Evolutionary conservation across 345 rosid species (phyloP).

Genomic region (Linum tenue): DNA sequence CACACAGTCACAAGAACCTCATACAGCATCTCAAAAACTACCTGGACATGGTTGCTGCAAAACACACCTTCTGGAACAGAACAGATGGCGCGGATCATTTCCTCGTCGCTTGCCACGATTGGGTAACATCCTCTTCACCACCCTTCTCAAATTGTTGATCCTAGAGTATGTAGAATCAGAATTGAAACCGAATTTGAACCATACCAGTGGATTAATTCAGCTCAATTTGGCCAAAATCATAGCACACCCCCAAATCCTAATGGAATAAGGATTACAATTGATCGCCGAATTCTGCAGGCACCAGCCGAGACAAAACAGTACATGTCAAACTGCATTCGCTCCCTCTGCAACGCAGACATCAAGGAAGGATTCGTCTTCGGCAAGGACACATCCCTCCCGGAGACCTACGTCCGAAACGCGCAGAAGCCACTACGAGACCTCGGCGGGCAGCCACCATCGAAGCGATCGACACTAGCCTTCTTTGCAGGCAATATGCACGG

Average conservation of each 20-base stretch:
- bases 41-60: constrained; percentile 46
- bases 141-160: neutral
- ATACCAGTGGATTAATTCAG: too few species aligned
- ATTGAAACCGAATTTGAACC: too few species aligned
- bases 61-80: constrained; percentile 79
- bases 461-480: constrained; percentile 71
- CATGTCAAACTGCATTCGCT: constrained; percentile 81
- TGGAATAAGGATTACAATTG: too few species aligned
- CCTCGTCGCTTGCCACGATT: constrained; percentile 93
- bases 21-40: constrained; percentile 50
- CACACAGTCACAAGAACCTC: constrained; percentile 63
- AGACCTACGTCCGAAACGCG: constrained; percentile 52
- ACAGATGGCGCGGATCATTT: constrained; percentile 91
- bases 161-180: neutral
- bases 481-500: constrained; percentile 94
- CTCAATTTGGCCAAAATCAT: too few species aligned
- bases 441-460: constrained; percentile 67
- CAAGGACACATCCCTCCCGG: constrained; percentile 83
- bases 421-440: constrained; percentile 48
- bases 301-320: constrained; percentile 54
- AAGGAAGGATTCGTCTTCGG: constrained; percentile 83
- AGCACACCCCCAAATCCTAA: too few species aligned
- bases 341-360: constrained; percentile 81
- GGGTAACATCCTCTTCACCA: constrained; percentile 44
- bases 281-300: constrained; percentile 42